Evolutionary conservation across 2,329 filamentous ascomycete genomes (phyloP).

Genomic region (Hypoxylon sp.): DNA sequence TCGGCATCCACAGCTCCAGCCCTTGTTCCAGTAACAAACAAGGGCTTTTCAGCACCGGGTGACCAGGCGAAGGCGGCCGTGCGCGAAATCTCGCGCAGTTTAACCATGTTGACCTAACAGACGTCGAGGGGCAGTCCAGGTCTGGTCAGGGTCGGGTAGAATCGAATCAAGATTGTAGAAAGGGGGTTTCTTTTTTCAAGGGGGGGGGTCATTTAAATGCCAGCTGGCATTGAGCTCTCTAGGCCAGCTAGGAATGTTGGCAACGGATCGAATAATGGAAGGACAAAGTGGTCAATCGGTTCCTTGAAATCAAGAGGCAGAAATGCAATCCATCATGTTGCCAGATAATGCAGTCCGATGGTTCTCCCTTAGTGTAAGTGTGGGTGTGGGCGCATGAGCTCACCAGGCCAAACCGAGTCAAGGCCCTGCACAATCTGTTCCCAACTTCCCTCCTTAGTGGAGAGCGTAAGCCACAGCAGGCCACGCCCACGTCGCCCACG

Average conservation of each 20-base stretch:
- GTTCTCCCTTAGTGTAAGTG: constrained; percentile 10
- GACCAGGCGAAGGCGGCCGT: constrained; percentile 99
- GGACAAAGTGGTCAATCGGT: constrained; percentile 22
- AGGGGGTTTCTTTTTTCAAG: constrained; percentile 29
- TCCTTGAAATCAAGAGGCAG: constrained; percentile 23
- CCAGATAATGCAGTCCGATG: constrained; percentile 42
- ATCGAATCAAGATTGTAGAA: constrained; percentile 47
- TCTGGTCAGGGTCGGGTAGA: constrained; percentile 37
- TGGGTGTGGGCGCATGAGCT: constrained; percentile 38
- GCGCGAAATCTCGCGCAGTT: constrained; percentile 93
- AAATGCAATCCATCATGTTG: constrained; percentile 38
- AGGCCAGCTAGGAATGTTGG: constrained; percentile 49
- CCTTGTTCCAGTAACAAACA: constrained; percentile 92
- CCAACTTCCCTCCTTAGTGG: constrained; percentile 9
- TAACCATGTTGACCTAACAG: constrained; percentile 76
- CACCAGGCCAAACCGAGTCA: constrained; percentile 36
- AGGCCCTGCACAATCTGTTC: constrained; percentile 38
- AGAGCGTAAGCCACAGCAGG: constrained; percentile 4
- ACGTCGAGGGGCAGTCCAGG: constrained; percentile 28
- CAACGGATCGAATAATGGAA: constrained; percentile 25
- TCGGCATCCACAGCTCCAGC: constrained; percentile 96
- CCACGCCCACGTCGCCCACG: constrained; percentile 11
- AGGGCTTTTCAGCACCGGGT: constrained; percentile 79
- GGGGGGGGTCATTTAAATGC: constrained; percentile 42
- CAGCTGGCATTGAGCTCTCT: constrained; percentile 52